Evolutionary conservation across 1,284 basidiomycete genomes (phyloP).

Genomic region (Apiotrichum brassicae): DNA sequence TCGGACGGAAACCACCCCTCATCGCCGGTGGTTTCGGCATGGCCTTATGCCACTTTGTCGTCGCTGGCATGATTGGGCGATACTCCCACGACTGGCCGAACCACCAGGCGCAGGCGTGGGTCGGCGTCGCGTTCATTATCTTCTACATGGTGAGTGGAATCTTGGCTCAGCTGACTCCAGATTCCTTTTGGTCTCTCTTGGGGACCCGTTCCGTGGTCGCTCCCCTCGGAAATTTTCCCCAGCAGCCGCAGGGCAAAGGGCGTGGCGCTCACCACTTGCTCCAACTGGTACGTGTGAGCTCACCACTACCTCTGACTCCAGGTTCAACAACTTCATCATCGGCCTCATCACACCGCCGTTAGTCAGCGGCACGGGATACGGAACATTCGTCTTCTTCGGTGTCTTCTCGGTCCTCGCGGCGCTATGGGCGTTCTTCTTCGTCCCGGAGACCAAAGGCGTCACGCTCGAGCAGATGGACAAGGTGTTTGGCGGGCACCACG

Average conservation of each 20-base stretch:
- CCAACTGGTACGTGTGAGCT: constrained; percentile 28
- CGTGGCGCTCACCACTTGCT: constrained; percentile 38
- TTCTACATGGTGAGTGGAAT: no score
- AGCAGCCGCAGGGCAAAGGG: constrained; percentile 46
- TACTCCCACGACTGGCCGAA: no score
- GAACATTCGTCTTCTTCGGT: constrained; percentile 46
- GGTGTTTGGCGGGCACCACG: no score
- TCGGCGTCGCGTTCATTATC: no score
- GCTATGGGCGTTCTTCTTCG: constrained; percentile 35
- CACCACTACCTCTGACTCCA: not conserved
- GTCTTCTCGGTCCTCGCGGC: constrained; percentile 41
- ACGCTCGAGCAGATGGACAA: constrained; percentile 40
- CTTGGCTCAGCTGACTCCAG: constrained; percentile 24
- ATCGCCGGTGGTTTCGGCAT: no score
- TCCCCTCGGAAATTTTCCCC: constrained; percentile 43
- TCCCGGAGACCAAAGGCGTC: constrained; percentile 36
- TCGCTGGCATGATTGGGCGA: no score
- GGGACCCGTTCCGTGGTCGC: constrained; percentile 29
- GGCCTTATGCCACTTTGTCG: no score
- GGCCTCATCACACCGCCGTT: constrained; percentile 32
- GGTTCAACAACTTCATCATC: constrained; percentile 43
- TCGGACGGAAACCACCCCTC: no score
- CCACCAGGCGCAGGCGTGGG: not conserved
- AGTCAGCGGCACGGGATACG: constrained; percentile 38
- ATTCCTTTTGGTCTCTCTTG: constrained; percentile 44